Evolutionary conservation across 73 alveolate genomes (phyloP), one percentile per base, ranked within the genome.

Genomic region (Durusdinium trenchii): DNA sequence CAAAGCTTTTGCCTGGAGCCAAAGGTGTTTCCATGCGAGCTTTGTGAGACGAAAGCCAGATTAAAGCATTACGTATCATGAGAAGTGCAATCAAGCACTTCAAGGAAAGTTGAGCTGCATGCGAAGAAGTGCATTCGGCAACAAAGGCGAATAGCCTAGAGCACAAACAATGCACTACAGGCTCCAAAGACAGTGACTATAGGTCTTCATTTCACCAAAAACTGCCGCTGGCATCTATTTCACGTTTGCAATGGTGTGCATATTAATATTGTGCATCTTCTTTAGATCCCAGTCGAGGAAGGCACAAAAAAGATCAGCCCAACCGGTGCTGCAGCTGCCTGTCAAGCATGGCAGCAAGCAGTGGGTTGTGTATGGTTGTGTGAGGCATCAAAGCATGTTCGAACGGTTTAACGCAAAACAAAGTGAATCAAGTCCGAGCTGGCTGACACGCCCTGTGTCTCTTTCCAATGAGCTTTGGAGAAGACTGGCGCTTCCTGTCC

Each of bases 271-370:
- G n/a, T 7, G 60, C 43, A 46, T 46, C 20, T 47, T 23, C 45
- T 1, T 43, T 9, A 12, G 32, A 52, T 30, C 38, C 64, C 64
- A 54, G 7, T 23, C 36, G 75, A 40, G 98, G 36, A 28, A 1
- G 40, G 89, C 46, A 48, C 98, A 43, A 91, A 91, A 30, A 91
- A 54, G 61, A 91, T 91, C n/a, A 91, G 98, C 10, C 98, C 98
- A 23, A 91, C 75, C 40, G 98, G 98, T 48, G 98, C 89, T 6
- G 98, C 98, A 28, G 98, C 98, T 47, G 98, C 98, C 98, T 91
- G 90, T 2, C 90, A 36, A 12, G 73, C 30, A 47, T 18, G 45
- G 75, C 85, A 5, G 46, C 5, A 40, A 36, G 0, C 32, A 20
- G 7, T 2, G 0, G 36, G 23, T 81, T 14, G 45, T 54, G 67